phyloP scores from a whole-genome alignment of 306 rosid genomes.

The Pachyrhizus erosus region DNA sequence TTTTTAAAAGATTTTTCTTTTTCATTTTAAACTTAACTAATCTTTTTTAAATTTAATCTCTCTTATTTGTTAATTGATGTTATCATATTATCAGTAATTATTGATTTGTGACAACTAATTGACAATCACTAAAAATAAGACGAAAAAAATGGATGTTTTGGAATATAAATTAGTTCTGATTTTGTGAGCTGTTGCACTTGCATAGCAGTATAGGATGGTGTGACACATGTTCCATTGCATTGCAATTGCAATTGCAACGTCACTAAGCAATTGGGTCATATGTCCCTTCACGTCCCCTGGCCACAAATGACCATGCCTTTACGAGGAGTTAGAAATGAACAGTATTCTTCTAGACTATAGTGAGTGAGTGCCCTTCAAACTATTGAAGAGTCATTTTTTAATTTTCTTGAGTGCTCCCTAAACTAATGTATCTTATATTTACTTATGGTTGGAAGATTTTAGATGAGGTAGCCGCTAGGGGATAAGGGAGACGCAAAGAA shows the following conservation, averaged over 20 bases:
- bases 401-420: not conserved
- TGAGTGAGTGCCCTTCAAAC: not conserved
- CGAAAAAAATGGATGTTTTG: too few species aligned
- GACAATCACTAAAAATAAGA: too few species aligned
- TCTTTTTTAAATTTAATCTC: too few species aligned
- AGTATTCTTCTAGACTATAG: not conserved
- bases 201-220: too few species aligned
- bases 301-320: not conserved
- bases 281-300: not conserved
- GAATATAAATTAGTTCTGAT: not conserved
- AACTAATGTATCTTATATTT: not conserved
- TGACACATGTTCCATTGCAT: not conserved
- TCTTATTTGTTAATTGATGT: too few species aligned
- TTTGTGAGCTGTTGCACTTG: not conserved
- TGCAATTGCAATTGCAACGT: not conserved
- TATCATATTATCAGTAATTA: not conserved
- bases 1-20: too few species aligned
- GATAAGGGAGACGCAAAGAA: too few species aligned
- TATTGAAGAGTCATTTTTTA: not conserved
- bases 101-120: too few species aligned
- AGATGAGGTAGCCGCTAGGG: not conserved
- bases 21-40: too few species aligned
- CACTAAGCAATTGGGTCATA: not conserved
- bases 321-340: not conserved
- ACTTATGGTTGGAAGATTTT: not conserved